These are phyloP conservation scores for Oidiodendron maius DNA, from an alignment of 495 filamentous ascomycete genomes.

Conservation along the genomic window DNA sequence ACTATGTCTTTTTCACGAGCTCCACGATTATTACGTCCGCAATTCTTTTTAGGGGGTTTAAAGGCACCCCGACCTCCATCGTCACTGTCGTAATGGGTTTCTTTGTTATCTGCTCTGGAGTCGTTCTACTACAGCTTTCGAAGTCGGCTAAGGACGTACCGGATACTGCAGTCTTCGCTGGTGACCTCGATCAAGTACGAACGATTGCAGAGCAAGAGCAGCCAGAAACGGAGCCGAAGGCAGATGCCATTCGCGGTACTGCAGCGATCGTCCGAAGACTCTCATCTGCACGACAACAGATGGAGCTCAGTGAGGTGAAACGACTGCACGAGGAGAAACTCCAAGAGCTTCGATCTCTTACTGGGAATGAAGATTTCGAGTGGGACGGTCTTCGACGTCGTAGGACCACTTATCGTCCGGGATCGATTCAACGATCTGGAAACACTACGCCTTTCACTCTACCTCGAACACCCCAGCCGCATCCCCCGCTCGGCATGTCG, in stretches of 20 bases:
- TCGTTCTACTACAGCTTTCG: conserved; percentile 95
- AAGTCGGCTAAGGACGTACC: conserved; percentile 97
- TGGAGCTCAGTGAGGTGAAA: conserved; percentile 75
- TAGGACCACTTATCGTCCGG: conserved; percentile 60
- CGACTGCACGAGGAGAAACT: conserved; percentile 72
- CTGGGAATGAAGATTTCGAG: conserved; percentile 72
- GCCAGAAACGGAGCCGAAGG: conserved; percentile 90
- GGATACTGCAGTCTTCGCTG: conserved; percentile 86
- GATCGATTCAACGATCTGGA: conserved; percentile 14
- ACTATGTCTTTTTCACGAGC: conserved; percentile 97
- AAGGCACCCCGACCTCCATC: conserved; percentile 74
- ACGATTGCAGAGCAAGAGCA: conserved; percentile 93
- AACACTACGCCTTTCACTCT: conserved; percentile 22
- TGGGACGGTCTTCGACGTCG: conserved; percentile 91
- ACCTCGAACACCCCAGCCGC: conserved; percentile 20
- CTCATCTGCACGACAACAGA: conserved; percentile 67
- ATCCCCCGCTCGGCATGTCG: conserved; percentile 82
- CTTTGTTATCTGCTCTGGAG: conserved; percentile 87
- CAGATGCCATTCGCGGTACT: conserved; percentile 89
- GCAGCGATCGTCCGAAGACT: conserved; percentile 85
- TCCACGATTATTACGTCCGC: conserved; percentile 91
- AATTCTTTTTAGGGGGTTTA: conserved; percentile 90
- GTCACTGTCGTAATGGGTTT: conserved; percentile 90
- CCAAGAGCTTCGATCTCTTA: conserved; percentile 68
- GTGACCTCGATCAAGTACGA: conserved; percentile 89